Evolutionary conservation across 2,329 filamentous ascomycete genomes (phyloP).

Genomic region (Diaporthe sp.): DNA sequence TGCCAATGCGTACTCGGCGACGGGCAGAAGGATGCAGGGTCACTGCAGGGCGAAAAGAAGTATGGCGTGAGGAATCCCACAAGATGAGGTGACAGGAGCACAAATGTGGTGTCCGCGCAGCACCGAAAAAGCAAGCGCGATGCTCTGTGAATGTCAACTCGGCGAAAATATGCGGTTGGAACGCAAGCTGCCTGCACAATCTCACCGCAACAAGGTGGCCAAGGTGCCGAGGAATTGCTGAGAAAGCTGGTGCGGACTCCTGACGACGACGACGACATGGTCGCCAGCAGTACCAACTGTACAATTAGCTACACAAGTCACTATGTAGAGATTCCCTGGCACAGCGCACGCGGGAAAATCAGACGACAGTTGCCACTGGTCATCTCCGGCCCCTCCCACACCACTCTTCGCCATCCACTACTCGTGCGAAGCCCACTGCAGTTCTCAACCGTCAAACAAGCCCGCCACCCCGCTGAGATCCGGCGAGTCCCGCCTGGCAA

Average conservation of each 20-base stretch:
- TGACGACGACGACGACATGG: constrained; percentile 17
- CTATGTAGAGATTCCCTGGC: constrained; percentile 12
- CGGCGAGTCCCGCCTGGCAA: constrained; percentile 52
- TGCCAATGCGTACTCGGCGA: background rate
- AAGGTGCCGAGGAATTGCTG: background rate
- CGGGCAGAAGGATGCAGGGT: background rate
- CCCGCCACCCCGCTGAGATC: constrained; percentile 70
- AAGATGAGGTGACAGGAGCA: background rate
- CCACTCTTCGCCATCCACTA: background rate
- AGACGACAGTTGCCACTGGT: constrained; percentile 10
- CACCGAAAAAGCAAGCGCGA: constrained; percentile 13
- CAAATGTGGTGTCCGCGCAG: constrained; percentile 6
- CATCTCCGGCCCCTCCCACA: background rate
- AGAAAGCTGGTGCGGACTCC: constrained; percentile 4
- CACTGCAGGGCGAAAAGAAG: background rate
- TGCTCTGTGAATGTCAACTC: background rate
- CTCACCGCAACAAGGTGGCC: background rate
- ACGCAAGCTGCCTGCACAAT: background rate
- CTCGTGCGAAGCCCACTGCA: background rate
- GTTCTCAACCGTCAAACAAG: constrained; percentile 55
- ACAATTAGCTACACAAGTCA: constrained; percentile 25
- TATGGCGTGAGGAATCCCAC: background rate
- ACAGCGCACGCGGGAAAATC: constrained; percentile 23
- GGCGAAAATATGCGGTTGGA: background rate
- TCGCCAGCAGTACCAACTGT: constrained; percentile 16